Percentiles rank a stretch among this genome's conserved stretches.
These are phyloP conservation scores for Claviceps sp. DNA, from an alignment of 2,329 filamentous ascomycete genomes.

Conservation along the genomic window DNA sequence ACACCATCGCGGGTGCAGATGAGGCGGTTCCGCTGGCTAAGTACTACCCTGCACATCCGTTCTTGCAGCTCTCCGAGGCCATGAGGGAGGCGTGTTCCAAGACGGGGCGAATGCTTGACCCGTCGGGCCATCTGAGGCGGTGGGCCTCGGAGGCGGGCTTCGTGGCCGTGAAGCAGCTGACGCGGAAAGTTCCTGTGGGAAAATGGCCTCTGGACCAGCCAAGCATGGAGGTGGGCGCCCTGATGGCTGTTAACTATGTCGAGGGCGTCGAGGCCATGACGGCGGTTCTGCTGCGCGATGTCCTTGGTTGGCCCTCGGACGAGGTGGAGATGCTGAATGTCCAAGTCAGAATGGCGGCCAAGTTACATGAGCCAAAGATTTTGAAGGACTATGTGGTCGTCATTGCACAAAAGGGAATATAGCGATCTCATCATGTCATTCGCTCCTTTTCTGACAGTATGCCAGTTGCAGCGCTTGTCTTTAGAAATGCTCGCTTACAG, in stretches of 20 bases:
- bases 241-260: conserved; percentile 23
- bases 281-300: conserved; percentile 22
- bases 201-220: conserved; percentile 27
- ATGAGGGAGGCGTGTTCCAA: conserved; percentile 14
- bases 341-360: conserved; percentile 11
- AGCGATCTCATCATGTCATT: neutral
- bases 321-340: conserved; percentile 28
- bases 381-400: conserved; percentile 19
- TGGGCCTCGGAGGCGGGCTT: conserved; percentile 25
- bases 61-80: conserved; percentile 17
- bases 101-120: conserved; percentile 18
- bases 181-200: conserved; percentile 22
- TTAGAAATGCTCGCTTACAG: no score
- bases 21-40: conserved; percentile 16
- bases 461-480: no score
- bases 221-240: conserved; percentile 24
- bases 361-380: conserved; percentile 16
- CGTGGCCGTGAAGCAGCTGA: conserved; percentile 16
- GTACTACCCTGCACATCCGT: conserved; percentile 16
- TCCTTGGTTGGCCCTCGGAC: conserved; percentile 25
- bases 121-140: conserved; percentile 13
- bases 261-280: conserved; percentile 26
- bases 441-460: no score
- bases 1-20: conserved; percentile 20
- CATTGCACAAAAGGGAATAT: conserved; percentile 15